Base-by-base conservation (phyloP, 2,329 filamentous ascomycete genomes). In the Cadophora malorum region DNA sequence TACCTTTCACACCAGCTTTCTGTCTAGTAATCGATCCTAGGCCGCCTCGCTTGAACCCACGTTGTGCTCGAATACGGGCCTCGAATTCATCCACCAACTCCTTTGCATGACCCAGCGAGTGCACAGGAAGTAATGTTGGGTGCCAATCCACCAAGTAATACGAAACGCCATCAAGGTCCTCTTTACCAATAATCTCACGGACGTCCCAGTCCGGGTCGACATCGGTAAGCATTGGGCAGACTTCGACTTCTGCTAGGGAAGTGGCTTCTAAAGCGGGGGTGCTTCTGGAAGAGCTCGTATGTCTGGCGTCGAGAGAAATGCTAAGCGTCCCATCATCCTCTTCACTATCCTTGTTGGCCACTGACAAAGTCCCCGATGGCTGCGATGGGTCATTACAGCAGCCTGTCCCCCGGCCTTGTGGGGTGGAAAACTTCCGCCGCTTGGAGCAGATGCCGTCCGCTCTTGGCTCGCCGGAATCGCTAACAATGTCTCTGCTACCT, bases 231-330 rank as follows among this genome's bases (percentile, higher is more conserved):
- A 55, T n/a, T 55, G 28, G 16, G 52, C 52, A 55, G 52, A 55
- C 52, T 33, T 55, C 25, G n/a, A 33, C 25, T 55, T 55, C 52
- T 55, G 28, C n/a, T 55, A 2, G 52, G 33, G 52, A 55, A 55
- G 52, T 55, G 25, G 33, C 23, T 16, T 33, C 52, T 33, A 28
- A 33, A 16, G 52, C 52, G 16, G 28, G 25, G 52, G 25, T 33
- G 33, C 52, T 55, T 33, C 52, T 55, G 5, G 53, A 33, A 56
- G 28, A 56, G 53, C 53, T 56, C 19, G 53, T 56, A 56, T 35
- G 53, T 56, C 53, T 56, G 19, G 28, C 53, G 28, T 56, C 16
- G 53, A 56, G 53, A 56, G 53, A 56, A 56, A 10, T 56, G 53
- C 53, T 28, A 56, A 56, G 31, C 53, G 53, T 56, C 53, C 53